A percentile compares a stretch with the other conserved stretches of the same genome.
These are phyloP conservation scores for Dactylellina sp. DNA, from an alignment of 2,329 filamentous ascomycete genomes.

Conservation along the genomic window DNA sequence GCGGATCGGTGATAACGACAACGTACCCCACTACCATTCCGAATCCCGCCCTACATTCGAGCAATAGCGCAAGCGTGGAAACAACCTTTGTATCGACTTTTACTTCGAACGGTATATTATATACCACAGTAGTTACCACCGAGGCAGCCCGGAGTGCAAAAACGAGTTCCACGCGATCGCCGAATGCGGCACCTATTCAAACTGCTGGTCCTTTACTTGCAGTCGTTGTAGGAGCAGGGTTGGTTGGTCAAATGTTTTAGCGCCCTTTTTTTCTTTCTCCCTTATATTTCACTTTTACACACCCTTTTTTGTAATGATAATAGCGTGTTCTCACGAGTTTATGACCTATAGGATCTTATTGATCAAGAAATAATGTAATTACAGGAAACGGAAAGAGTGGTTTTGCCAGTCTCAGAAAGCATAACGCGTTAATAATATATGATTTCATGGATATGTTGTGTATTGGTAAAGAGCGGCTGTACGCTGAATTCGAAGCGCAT, in stretches of 20 bases:
- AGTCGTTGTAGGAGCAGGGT: constrained; percentile 20
- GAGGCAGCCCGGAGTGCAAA: not conserved
- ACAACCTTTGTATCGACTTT: constrained; percentile 27
- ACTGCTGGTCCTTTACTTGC: constrained; percentile 28
- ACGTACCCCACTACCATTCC: constrained; percentile 21
- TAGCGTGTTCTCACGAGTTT: not conserved
- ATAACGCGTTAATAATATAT: no score
- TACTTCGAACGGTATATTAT: constrained; percentile 16
- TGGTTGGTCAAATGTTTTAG: constrained; percentile 36
- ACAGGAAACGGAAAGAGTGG: not conserved
- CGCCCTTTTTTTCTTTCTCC: not conserved
- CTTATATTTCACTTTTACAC: not conserved
- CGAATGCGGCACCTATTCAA: constrained; percentile 23
- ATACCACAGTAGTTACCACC: constrained; percentile 16
- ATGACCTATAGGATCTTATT: not conserved
- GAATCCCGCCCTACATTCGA: not conserved
- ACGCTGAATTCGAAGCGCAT: no score
- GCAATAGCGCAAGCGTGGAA: not conserved
- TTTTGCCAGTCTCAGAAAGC: not conserved
- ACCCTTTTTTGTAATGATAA: not conserved
- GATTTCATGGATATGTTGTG: no score
- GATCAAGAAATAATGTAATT: constrained; percentile 5
- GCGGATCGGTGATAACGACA: constrained; percentile 20
- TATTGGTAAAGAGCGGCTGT: no score
- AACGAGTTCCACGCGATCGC: constrained; percentile 16